phyloP scores from a whole-genome alignment of 2,329 filamentous ascomycete species.

The Botryosphaeria dothidea region DNA sequence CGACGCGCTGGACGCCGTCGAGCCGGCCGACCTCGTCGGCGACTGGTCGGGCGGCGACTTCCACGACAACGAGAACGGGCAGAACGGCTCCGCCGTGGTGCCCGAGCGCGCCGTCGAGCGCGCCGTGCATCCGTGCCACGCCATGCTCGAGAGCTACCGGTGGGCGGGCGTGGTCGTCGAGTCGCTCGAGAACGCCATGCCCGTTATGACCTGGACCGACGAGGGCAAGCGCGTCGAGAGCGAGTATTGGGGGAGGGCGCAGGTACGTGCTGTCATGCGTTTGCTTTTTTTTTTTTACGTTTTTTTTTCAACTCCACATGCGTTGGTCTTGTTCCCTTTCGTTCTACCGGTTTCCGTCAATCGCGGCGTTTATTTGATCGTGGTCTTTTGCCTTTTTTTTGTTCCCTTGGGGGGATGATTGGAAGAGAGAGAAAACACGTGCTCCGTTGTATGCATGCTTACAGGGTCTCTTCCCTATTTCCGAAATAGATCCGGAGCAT shows the following conservation, averaged over 20 bases:
- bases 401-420: too few species aligned
- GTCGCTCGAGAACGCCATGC: not conserved
- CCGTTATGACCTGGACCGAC: constrained; percentile 1
- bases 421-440: too few species aligned
- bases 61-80: not conserved
- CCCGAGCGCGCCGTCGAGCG: not conserved
- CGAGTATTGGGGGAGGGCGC: not conserved
- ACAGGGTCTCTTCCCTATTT: too few species aligned
- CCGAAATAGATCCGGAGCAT: constrained; percentile 27
- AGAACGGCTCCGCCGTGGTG: too few species aligned
- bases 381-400: not conserved
- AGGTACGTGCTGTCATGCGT: not conserved
- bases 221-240: not conserved
- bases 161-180: not conserved
- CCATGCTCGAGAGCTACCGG: not conserved
- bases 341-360: not conserved
- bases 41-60: constrained; percentile 9
- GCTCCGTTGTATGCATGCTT: too few species aligned
- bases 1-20: not conserved
- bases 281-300: not conserved
- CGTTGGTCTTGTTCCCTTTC: too few species aligned
- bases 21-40: not conserved
- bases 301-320: not conserved
- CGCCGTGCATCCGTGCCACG: not conserved
- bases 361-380: too few species aligned